Evolutionary conservation across 306 rosid species (phyloP), one percentile per base, ranked within the genome.

Genomic region (Hippophae rhamnoides): DNA sequence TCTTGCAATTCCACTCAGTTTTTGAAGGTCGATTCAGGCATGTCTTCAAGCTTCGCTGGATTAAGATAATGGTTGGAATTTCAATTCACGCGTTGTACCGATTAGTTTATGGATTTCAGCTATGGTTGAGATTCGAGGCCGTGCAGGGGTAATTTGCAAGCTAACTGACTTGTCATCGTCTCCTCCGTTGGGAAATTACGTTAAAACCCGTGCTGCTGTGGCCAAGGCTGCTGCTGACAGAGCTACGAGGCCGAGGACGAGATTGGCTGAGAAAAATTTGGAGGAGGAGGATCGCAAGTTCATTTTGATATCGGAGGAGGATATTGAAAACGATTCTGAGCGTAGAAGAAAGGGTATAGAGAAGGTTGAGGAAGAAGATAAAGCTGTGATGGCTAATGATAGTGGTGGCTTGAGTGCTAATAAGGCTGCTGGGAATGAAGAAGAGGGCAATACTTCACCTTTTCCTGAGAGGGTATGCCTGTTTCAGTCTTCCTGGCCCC

Each of bases 71-170:
- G 97, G 82, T 84, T 78, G 57, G 61, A 61, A 52, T 74, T 48
- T 62, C 66, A 65, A 31, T 63, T 63, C 65, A 57, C 57, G 38
- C 38, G 38, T 65, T 70, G 60, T 66, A 57, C 48, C 66, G 60
- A 56, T 74, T 78, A 69, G 82, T 89, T 86, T 84, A 90, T 90
- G 95, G 87, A 88, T 82, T 73, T 84, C 66, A 72, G 76, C 80
- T 74, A 86, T 89, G 89, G 83, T 88, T 78, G 97, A 82, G 84
- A 89, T 80, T 86, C 85, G 89, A 65, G 89, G 95, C 76, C 83
- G 83, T 54, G 86, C 82, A 74, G 78, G 81, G 78, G 71, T 86
- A 64, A 76, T 71, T 57, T 80, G 55, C 55, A 79, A 31, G 64
- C 78, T 66, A 61, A 72, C 75, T 13, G 67, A 76, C 57, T 69